These are phyloP conservation scores for Primulina tabacum DNA, from an alignment of 257 asterid species.

Conservation along the genomic window DNA sequence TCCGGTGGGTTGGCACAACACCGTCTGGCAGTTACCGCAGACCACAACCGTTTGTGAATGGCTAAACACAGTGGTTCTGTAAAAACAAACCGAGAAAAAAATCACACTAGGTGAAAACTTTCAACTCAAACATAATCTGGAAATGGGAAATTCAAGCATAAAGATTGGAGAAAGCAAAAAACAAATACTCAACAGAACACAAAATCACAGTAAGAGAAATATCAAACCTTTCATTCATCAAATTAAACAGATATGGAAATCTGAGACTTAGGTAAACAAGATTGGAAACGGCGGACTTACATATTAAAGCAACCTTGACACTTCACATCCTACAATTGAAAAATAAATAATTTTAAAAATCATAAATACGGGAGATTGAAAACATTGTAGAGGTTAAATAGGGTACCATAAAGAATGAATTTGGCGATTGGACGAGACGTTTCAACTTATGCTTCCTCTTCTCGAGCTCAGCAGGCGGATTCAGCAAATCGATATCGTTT, in stretches of 20 bases:
- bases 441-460: constrained; percentile 33
- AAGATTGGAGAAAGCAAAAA: background rate
- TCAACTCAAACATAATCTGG: background rate
- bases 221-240: background rate
- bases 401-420: constrained; percentile 29
- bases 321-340: constrained; percentile 21
- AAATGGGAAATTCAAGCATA: background rate
- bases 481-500: constrained; percentile 29
- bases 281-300: constrained; percentile 2
- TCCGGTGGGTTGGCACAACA: constrained; percentile 24
- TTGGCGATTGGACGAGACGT: constrained; percentile 30
- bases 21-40: constrained; percentile 27
- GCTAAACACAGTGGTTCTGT: constrained; percentile 25
- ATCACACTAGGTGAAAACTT: background rate
- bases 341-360: background rate
- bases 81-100: background rate
- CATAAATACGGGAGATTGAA: too few species aligned
- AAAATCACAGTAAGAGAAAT: too few species aligned
- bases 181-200: too few species aligned
- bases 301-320: constrained; percentile 26
- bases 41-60: constrained; percentile 25
- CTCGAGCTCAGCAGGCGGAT: constrained; percentile 30
- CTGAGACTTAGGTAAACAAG: background rate
- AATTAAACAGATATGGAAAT: background rate
- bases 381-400: background rate